A percentile compares a stretch with the other conserved stretches of the same genome.
phyloP scores from a whole-genome alignment of 345 rosid species.

The Dipteronia dyeriana region DNA sequence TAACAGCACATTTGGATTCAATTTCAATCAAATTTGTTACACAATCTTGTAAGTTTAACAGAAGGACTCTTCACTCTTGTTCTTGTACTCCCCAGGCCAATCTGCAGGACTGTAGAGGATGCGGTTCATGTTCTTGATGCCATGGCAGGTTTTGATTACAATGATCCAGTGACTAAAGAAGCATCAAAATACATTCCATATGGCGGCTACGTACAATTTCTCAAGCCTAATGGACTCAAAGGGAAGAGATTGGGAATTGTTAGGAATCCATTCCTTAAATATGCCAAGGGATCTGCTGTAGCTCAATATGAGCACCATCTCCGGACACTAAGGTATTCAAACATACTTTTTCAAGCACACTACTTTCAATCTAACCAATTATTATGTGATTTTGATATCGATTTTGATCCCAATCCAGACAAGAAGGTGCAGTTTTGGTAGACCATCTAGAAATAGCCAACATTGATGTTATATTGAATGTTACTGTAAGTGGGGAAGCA shows the following conservation, averaged over 20 bases:
- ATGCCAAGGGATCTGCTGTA: not conserved
- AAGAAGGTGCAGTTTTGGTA: conserved; percentile 36
- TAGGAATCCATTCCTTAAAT: conserved; percentile 26
- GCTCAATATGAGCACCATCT: conserved; percentile 31
- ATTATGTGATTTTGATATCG: not conserved
- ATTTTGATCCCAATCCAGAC: conserved; percentile 20
- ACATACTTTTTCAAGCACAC: not conserved
- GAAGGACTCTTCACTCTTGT: not conserved
- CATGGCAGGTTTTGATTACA: conserved; percentile 50
- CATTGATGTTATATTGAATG: conserved; percentile 5
- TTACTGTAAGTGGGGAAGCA: conserved; percentile 14
- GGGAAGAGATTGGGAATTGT: conserved; percentile 43
- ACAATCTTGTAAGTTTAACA: not conserved
- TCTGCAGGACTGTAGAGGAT: conserved; percentile 61
- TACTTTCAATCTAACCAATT: too few species aligned
- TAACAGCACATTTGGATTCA: too few species aligned
- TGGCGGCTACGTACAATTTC: conserved; percentile 61
- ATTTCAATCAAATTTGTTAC: too few species aligned
- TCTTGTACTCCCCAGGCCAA: conserved; percentile 40
- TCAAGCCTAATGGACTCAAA: conserved; percentile 33
- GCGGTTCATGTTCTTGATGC: conserved; percentile 65
- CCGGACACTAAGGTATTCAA: conserved; percentile 30
- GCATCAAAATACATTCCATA: conserved; percentile 48
- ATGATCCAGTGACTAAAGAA: conserved; percentile 46
- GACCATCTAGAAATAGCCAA: conserved; percentile 31